These are phyloP conservation scores for Polysphondylium violaceum DNA, from an alignment of 78 protist species.

Conservation along the genomic window DNA sequence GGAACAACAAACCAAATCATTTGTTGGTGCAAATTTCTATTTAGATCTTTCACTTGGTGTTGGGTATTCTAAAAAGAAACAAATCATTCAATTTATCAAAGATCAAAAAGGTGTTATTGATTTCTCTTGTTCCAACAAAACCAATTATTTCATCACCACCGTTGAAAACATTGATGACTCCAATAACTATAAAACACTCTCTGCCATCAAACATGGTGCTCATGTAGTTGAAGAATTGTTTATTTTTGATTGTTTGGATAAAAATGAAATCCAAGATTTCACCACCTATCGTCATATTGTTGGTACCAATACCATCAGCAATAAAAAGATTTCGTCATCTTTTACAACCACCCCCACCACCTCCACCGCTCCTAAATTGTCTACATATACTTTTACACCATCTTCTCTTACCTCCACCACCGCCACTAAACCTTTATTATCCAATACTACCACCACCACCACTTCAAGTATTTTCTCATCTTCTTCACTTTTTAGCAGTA, in stretches of 20 bases:
- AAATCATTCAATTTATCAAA: constrained; percentile 22
- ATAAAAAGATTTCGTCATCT: not conserved
- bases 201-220: not conserved
- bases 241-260: not conserved
- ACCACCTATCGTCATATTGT: not conserved
- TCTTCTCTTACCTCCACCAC: not conserved
- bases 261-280: not conserved
- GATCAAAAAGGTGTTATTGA: constrained; percentile 12
- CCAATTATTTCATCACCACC: not conserved
- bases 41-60: constrained; percentile 6
- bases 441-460: no score
- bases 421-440: no score
- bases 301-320: not conserved
- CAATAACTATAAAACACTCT: not conserved
- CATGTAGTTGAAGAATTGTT: not conserved
- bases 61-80: not conserved
- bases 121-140: constrained; percentile 9
- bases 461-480: no score
- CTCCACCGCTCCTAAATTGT: not conserved
- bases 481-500: no score
- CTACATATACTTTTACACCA: not conserved
- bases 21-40: not conserved
- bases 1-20: not conserved
- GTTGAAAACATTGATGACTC: not conserved
- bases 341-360: not conserved